Base-by-base conservation (phyloP, 2,329 filamentous ascomycete genomes). In the Trichoderma sp. region DNA sequence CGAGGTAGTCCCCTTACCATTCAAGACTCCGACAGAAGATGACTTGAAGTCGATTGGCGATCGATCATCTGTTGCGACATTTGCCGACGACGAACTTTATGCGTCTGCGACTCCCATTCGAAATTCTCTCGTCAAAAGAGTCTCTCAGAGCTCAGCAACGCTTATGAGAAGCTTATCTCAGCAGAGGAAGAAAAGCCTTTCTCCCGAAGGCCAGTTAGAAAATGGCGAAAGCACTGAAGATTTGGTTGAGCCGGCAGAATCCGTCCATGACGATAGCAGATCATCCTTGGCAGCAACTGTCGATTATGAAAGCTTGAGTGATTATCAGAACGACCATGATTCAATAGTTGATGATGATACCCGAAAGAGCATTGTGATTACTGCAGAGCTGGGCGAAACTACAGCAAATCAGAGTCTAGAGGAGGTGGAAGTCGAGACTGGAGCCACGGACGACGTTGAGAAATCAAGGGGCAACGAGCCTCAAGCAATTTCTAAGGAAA, bases 11-110 rank as follows among this genome's bases (percentile, higher is more conserved):
- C 89, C 91, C 19, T 81, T 92, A 1, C 91, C 91, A 0, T 92
- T 92, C 77, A 85, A 77, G 11, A 81, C 92, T 1, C 88, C 88
- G 0, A 77, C 78, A 24, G 79, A 82, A 14, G 79, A 82, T 5
- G 76, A 80, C 29, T n/a, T 58, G 8, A 49, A 71, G 14, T 75
- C 76, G 2, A 81, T 86, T 6, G 83, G 84, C 19, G 84, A 86
- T 24, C 80, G 84, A 33, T 93, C 90, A 2, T 92, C 92, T 1
- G 83, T 92, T 24, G 92, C 90, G 3, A 91, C 91, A 0, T 85
- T 91, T 74, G 89, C 90, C 19, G 89, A 91, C 68, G 85, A 89
- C 33, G 84, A 84, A 13, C 84, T 85, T n/a, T 75, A 78, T 27
- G 64, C 66, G 11, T 47, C 70, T 65, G 55, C 76, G 71, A 58